These are phyloP conservation scores for Naumovozyma baii DNA, from an alignment of 805 yeast species.

Conservation along the genomic window DNA sequence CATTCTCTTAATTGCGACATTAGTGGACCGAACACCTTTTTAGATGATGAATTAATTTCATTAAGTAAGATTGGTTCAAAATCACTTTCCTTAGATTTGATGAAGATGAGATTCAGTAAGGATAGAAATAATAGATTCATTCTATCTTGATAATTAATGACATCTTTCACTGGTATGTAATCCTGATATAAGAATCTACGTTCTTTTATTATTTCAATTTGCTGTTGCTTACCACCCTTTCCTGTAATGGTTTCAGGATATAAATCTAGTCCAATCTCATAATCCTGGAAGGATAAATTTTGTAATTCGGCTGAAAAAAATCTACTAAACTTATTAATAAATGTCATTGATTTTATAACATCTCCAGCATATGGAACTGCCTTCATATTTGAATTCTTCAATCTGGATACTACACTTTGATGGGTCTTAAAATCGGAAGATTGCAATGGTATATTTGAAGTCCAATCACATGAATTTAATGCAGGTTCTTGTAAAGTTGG, in stretches of 20 bases:
- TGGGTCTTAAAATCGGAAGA: slow-evolving; percentile 16
- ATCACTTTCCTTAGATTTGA: slow-evolving; percentile 8
- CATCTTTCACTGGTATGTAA: slow-evolving; percentile 15
- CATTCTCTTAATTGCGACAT: slow-evolving; percentile 8
- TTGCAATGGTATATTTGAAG: slow-evolving; percentile 19
- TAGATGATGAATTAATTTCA: slow-evolving; percentile 6
- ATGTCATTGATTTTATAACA: slow-evolving; percentile 15
- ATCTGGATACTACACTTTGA: slow-evolving; percentile 12
- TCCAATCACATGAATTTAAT: slow-evolving; percentile 18
- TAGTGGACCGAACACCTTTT: slow-evolving; percentile 7
- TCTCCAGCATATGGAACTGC: slow-evolving; percentile 17
- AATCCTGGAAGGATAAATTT: slow-evolving; percentile 19
- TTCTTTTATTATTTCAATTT: neutral
- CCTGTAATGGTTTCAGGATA: slow-evolving; percentile 14
- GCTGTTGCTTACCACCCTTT: slow-evolving; percentile 5
- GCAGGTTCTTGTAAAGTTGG: slow-evolving; percentile 17
- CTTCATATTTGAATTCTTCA: slow-evolving; percentile 16
- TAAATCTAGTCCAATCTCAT: slow-evolving; percentile 20
- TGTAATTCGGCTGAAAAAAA: slow-evolving; percentile 15
- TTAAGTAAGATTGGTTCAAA: slow-evolving; percentile 12
- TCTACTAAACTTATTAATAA: slow-evolving; percentile 15
- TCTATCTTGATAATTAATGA: slow-evolving; percentile 16
- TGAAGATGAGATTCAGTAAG: slow-evolving; percentile 12
- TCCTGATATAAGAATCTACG: slow-evolving; percentile 14
- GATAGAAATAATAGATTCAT: slow-evolving; percentile 18